Conservation (phyloP, 768 basidiomycete species). For the Lentinus brumalis region DNA sequence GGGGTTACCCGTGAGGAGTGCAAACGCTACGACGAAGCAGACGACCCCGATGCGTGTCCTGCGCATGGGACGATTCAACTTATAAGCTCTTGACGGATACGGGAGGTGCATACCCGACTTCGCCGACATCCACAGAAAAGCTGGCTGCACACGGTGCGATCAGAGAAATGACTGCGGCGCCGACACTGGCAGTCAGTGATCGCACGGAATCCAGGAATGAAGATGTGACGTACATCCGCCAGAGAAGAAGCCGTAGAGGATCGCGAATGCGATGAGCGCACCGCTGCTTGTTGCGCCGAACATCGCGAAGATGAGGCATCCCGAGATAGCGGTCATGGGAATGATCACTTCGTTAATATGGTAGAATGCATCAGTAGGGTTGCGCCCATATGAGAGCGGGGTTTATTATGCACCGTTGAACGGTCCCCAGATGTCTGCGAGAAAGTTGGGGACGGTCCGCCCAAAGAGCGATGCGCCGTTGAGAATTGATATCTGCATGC, state of each 20-base stretch:
- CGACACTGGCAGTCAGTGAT: background rate
- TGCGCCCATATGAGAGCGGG: no score
- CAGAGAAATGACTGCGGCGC: slow-evolving; percentile 16
- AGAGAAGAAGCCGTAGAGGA: slow-evolving; percentile 50
- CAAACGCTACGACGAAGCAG: slow-evolving; percentile 20
- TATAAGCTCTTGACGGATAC: background rate
- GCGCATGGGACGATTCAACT: background rate
- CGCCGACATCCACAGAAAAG: slow-evolving; percentile 5
- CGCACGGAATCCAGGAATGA: background rate
- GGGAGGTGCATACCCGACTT: slow-evolving; percentile 18
- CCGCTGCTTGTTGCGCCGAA: slow-evolving; percentile 36
- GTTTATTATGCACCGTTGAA: slow-evolving; percentile 40
- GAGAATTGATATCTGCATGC: slow-evolving; percentile 49
- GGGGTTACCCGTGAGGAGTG: slow-evolving; percentile 27
- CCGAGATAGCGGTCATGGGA: slow-evolving; percentile 35
- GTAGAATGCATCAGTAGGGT: no score
- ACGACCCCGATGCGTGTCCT: slow-evolving; percentile 29
- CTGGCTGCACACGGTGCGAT: slow-evolving; percentile 16
- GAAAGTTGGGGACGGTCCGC: slow-evolving; percentile 54
- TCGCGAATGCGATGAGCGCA: slow-evolving; percentile 41
- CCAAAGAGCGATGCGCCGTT: slow-evolving; percentile 56
- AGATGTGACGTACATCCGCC: slow-evolving; percentile 37
- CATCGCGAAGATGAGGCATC: slow-evolving; percentile 42
- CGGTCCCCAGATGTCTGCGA: slow-evolving; percentile 52
- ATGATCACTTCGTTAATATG: no score